Evolutionary conservation across 805 yeast species (phyloP).

Genomic region (Brettanomyces bruxellensis): DNA sequence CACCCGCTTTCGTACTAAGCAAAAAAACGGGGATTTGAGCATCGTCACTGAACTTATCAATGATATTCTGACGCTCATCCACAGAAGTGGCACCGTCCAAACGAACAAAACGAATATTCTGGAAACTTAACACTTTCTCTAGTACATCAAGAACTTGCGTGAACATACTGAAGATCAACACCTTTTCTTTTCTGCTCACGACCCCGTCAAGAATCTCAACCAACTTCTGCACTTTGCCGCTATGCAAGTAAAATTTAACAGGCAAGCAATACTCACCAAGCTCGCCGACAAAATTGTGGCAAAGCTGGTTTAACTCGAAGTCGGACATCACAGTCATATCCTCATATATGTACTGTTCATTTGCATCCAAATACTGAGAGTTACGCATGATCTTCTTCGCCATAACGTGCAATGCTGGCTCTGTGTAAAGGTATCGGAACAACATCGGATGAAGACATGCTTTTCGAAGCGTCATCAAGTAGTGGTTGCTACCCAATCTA

Average conservation of each 20-base stretch:
- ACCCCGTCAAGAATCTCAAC: slow-evolving; percentile 48
- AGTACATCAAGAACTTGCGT: slow-evolving; percentile 87
- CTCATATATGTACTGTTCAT: slow-evolving; percentile 67
- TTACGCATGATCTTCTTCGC: slow-evolving; percentile 72
- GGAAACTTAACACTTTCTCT: slow-evolving; percentile 59
- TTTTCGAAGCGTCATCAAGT: slow-evolving; percentile 82
- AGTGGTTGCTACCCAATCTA: slow-evolving; percentile 38
- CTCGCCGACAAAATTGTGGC: slow-evolving; percentile 64
- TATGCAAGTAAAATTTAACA: slow-evolving; percentile 41
- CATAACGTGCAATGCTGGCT: slow-evolving; percentile 53
- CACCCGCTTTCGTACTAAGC: slow-evolving; percentile 94
- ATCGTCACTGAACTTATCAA: slow-evolving; percentile 83
- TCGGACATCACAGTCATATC: slow-evolving; percentile 96
- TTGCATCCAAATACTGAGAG: slow-evolving; percentile 70
- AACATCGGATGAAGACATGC: slow-evolving; percentile 89
- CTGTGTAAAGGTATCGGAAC: slow-evolving; percentile 58
- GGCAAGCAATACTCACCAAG: slow-evolving; percentile 44
- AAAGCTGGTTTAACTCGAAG: slow-evolving; percentile 70
- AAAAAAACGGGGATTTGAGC: slow-evolving; percentile 75
- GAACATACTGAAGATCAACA: slow-evolving; percentile 81
- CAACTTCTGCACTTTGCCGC: slow-evolving; percentile 68
- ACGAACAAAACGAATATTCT: slow-evolving; percentile 65
- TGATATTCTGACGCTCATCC: slow-evolving; percentile 84
- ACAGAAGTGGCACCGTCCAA: slow-evolving; percentile 93
- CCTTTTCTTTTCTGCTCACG: slow-evolving; percentile 49